phyloP scores from a whole-genome alignment of 257 asterid species.

The Vinca minor region DNA sequence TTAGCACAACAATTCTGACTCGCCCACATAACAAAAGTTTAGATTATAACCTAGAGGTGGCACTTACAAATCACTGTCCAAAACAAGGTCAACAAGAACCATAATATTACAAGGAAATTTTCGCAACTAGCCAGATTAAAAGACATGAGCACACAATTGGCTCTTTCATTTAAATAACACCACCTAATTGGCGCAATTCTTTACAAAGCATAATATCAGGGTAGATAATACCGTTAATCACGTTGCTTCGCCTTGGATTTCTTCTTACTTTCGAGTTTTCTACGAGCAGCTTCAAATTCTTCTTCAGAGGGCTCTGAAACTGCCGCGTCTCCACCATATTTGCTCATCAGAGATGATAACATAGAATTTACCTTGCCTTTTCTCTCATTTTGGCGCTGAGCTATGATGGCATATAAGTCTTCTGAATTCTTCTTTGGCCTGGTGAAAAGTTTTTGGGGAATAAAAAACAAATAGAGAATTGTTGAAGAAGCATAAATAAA shows the following conservation, averaged over 20 bases:
- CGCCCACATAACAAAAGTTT: too few species aligned
- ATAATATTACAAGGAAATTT: too few species aligned
- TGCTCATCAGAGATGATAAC: slow-evolving; percentile 72
- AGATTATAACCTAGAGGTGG: neutral
- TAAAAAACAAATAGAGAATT: neutral
- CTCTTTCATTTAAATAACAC: neutral
- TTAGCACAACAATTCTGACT: too few species aligned
- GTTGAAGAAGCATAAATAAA: neutral
- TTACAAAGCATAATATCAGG: too few species aligned
- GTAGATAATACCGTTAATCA: too few species aligned
- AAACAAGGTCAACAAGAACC: neutral
- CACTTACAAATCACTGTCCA: neutral
- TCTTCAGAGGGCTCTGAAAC: slow-evolving; percentile 73
- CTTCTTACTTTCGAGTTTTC: slow-evolving; percentile 53
- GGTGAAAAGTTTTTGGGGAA: slow-evolving; percentile 1
- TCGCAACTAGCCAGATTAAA: too few species aligned
- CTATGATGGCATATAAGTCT: slow-evolving; percentile 57
- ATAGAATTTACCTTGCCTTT: slow-evolving; percentile 62
- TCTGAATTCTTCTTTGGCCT: slow-evolving; percentile 63
- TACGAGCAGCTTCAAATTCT: slow-evolving; percentile 83
- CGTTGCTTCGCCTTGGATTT: slow-evolving; percentile 51
- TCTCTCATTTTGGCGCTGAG: slow-evolving; percentile 72
- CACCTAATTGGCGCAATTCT: too few species aligned
- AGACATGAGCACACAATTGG: neutral
- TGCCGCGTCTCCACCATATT: slow-evolving; percentile 53